Base-by-base conservation (phyloP, 768 basidiomycete species). In the Suillus discolor region DNA sequence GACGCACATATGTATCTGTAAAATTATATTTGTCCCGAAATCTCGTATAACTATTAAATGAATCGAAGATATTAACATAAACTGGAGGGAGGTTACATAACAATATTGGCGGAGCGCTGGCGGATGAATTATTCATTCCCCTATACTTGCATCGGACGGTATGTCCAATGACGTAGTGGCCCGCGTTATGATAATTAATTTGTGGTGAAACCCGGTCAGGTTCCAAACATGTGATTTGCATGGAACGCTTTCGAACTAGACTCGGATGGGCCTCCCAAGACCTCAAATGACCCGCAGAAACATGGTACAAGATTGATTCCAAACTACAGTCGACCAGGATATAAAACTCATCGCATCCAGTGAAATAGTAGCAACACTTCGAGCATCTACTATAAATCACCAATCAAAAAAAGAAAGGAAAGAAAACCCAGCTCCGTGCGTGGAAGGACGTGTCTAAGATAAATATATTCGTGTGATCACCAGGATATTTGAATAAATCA, bases 401-500 rank as follows among this genome's bases (percentile, higher is more conserved):
- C 6, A 18, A 62, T 62, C 45, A 49, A 41, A 34, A 34, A 28
- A 62, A 23, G 16, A 42, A 63, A 25, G n/a, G 13, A 63, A 63
- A 64, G 41, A 18, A 65, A 62, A 18, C 20, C 31, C 69, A 67
- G 73, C 70, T 68, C 66, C 68, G 18, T 57, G 38, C 18, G 39
- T 13, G 20, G 55, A 38, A 42, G 45, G 57, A 62, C 28, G 16
- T 36, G 65, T 42, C 49, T 36, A 28, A 44, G 11, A 61, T 47
- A 59, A n/a, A 34, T 34, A 13, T 53, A 31, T 57, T 45, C 18
- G 44, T 28, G 49, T 57, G 53, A 70, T 78, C 72, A 39, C 76
- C 69, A 70, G 75, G 74, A 73, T 63, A 60, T 60, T 39, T 31
- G 49, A 34, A 62, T 59, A 61, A 75, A 62, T 69, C 81, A 67